Conservation (phyloP, 2,329 filamentous ascomycete genomes). For the Calonectria pteridis region DNA sequence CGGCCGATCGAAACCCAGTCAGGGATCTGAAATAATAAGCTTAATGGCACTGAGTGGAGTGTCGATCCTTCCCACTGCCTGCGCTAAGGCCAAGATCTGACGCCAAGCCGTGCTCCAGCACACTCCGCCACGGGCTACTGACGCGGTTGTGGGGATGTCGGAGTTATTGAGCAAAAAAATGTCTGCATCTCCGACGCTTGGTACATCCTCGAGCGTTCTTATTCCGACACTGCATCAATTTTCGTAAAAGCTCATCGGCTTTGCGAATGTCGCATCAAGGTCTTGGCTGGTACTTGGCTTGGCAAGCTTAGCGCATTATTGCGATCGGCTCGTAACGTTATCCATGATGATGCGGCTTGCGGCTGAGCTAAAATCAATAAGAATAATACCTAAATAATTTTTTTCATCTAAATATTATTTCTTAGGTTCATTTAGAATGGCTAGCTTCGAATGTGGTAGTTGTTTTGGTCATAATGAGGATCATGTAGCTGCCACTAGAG, state of each 20-base stretch:
- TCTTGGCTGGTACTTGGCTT: not conserved
- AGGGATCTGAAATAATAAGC: not conserved
- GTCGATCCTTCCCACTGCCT: not conserved
- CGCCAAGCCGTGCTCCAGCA: not conserved
- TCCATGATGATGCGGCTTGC: not conserved
- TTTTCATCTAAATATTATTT: no score
- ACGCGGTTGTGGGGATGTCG: not conserved
- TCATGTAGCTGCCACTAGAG: no score
- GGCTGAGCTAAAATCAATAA: not conserved
- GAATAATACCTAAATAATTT: no score
- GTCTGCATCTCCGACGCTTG: not conserved
- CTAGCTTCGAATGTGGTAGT: no score
- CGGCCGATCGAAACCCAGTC: not conserved
- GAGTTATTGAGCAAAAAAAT: not conserved
- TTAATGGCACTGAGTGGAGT: not conserved
- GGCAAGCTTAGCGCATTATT: not conserved
- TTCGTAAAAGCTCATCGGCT: not conserved
- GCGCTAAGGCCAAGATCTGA: not conserved
- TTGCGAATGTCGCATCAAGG: not conserved
- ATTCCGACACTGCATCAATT: not conserved
- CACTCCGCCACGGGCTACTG: not conserved
- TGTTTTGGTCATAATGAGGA: no score
- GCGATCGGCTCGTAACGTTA: not conserved
- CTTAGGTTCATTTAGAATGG: no score
- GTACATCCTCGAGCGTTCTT: not conserved